These are phyloP conservation scores for Aspergillus candidus DNA, from an alignment of 2,329 filamentous ascomycete species.

Conservation along the genomic window DNA sequence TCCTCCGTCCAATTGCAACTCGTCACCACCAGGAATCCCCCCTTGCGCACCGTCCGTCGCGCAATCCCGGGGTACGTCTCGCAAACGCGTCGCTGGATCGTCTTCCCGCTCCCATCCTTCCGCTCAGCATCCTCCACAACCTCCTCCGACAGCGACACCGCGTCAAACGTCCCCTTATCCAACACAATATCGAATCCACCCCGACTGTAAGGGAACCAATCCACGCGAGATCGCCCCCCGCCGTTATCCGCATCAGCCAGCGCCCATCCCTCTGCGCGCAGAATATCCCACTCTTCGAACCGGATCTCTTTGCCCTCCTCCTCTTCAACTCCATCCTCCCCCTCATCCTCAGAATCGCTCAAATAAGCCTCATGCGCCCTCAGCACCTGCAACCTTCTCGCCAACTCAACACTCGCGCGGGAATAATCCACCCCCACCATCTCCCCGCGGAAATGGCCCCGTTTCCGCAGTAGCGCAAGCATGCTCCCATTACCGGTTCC, in stretches of 20 bases:
- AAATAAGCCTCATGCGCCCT: constrained; percentile 32
- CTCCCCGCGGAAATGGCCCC: constrained; percentile 57
- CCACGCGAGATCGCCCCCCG: constrained; percentile 8
- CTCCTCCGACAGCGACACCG: constrained; percentile 62
- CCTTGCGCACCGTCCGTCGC: constrained; percentile 59
- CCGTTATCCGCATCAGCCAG: constrained; percentile 12
- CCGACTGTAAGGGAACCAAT: constrained; percentile 36
- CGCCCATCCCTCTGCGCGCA: constrained; percentile 38
- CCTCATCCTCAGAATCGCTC: constrained; percentile 23
- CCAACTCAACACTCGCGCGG: constrained; percentile 65
- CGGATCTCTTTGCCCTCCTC: constrained; percentile 26
- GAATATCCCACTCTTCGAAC: constrained; percentile 61
- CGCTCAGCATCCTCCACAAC: constrained; percentile 10
- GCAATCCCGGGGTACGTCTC: constrained; percentile 70
- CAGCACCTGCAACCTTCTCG: constrained; percentile 53
- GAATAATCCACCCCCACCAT: constrained; percentile 91
- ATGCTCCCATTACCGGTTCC: constrained; percentile 93
- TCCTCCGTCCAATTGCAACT: constrained; percentile 98
- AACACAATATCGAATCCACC: constrained; percentile 79
- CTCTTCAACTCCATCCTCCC: constrained; percentile 7
- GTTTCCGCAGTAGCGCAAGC: constrained; percentile 69
- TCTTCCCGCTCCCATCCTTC: constrained; percentile 24
- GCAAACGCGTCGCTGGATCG: constrained; percentile 51
- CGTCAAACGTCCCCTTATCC: constrained; percentile 99
- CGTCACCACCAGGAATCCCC: constrained; percentile 75